Evolutionary conservation across 805 yeast genomes (phyloP).

Genomic region (Spathaspora girioi): DNA sequence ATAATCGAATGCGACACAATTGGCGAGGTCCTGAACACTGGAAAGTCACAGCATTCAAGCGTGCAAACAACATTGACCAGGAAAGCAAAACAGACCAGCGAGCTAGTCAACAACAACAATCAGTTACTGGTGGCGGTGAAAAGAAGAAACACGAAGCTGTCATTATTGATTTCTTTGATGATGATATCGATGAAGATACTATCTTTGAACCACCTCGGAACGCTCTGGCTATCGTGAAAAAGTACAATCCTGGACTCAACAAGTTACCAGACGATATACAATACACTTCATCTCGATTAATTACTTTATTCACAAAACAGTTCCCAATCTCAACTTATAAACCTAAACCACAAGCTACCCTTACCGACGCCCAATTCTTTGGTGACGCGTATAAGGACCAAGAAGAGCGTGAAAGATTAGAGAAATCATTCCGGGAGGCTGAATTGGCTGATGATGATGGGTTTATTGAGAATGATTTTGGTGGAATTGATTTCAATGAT

Average conservation of each 20-base stretch:
- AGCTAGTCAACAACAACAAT: neutral
- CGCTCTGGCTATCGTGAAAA: conserved; percentile 9
- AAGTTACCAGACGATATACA: conserved; percentile 70
- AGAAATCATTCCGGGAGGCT: conserved; percentile 37
- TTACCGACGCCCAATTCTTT: conserved; percentile 69
- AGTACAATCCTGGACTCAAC: conserved; percentile 22
- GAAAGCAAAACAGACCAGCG: conserved; percentile 4
- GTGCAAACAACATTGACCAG: conserved; percentile 24
- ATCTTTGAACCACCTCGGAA: conserved; percentile 32
- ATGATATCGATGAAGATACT: conserved; percentile 29
- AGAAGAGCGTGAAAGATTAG: conserved; percentile 32
- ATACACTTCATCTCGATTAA: conserved; percentile 65
- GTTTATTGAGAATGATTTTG: conserved; percentile 30
- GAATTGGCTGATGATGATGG: conserved; percentile 39
- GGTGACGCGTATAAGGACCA: conserved; percentile 55
- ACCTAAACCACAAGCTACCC: conserved; percentile 15
- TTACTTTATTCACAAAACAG: conserved; percentile 64
- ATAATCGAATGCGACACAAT: conserved; percentile 59
- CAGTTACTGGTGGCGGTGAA: neutral
- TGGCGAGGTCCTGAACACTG: conserved; percentile 95
- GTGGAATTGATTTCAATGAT: conserved; percentile 41
- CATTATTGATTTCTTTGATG: conserved; percentile 28
- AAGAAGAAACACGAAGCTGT: conserved; percentile 20
- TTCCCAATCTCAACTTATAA: conserved; percentile 10
- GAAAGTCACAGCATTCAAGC: conserved; percentile 67